Conservation (phyloP, 257 asterid genomes). For the Penstemon davidsonii region DNA sequence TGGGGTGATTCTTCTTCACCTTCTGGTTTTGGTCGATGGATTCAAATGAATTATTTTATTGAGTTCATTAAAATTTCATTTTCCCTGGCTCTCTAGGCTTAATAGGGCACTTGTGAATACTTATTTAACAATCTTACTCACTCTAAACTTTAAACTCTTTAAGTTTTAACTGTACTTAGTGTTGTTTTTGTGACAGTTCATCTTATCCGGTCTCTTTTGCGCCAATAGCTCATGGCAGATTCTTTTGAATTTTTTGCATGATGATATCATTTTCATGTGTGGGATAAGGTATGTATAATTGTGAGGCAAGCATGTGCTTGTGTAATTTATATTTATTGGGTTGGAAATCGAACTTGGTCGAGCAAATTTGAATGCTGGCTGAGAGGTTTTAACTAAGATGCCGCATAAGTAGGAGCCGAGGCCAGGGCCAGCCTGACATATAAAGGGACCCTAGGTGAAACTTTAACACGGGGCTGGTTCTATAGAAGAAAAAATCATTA, state of each 20-base stretch:
- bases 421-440: too few relatives aligned
- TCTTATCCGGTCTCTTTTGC: background rate
- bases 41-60: background rate
- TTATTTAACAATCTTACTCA: background rate
- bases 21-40: background rate
- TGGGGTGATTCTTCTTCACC: background rate
- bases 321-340: too few relatives aligned
- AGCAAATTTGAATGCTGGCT: too few relatives aligned
- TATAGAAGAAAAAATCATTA: too few relatives aligned
- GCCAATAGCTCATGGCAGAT: slow-evolving; percentile 2
- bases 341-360: too few relatives aligned
- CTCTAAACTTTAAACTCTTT: background rate
- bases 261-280: background rate
- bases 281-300: background rate
- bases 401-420: too few relatives aligned
- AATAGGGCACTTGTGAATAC: slow-evolving; percentile 10
- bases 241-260: slow-evolving; percentile 6
- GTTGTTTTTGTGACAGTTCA: background rate
- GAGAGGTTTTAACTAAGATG: too few relatives aligned
- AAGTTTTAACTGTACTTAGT: background rate
- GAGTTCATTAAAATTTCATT: background rate
- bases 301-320: too few relatives aligned
- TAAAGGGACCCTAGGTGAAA: too few relatives aligned
- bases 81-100: background rate
- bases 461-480: too few relatives aligned